Evolutionary conservation across 192 early-diverging fungal species (phyloP).

Genomic region (Dissophora globulifera): DNA sequence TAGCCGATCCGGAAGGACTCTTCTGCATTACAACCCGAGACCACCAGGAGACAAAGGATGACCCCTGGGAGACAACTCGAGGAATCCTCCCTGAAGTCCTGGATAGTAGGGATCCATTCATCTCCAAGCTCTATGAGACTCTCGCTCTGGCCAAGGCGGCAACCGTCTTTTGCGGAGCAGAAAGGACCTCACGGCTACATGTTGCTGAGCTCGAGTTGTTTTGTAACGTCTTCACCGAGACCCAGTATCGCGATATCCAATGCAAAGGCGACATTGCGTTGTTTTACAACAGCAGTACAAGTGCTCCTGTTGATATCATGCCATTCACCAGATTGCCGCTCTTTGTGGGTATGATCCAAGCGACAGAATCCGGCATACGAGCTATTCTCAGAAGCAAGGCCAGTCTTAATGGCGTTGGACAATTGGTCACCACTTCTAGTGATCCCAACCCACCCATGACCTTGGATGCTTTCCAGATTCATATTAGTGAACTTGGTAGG

Average conservation of each 20-base stretch:
- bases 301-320: constrained; percentile 18
- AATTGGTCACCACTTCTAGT: not conserved
- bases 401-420: constrained; percentile 15
- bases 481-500: constrained; percentile 37
- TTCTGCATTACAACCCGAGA: constrained; percentile 34
- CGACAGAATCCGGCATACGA: constrained; percentile 12
- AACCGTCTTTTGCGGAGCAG: not conserved
- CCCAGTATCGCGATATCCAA: constrained; percentile 14
- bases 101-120: constrained; percentile 22
- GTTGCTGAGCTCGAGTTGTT: constrained; percentile 29
- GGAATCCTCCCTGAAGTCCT: constrained; percentile 25
- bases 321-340: constrained; percentile 17
- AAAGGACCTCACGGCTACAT: constrained; percentile 11
- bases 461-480: constrained; percentile 25
- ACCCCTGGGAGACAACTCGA: constrained; percentile 29
- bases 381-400: constrained; percentile 19
- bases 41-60: constrained; percentile 20
- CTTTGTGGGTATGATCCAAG: constrained; percentile 34
- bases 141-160: constrained; percentile 18
- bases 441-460: constrained; percentile 15
- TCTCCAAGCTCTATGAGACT: constrained; percentile 29
- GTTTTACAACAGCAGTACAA: constrained; percentile 8
- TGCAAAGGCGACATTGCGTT: constrained; percentile 22
- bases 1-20: constrained; percentile 41
- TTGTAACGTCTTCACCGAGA: constrained; percentile 40